A percentile compares a stretch with the other conserved stretches of the same genome.
These are phyloP conservation scores for Phascolomyces articulosus DNA, from an alignment of 371 early-diverging fungal species.

Conservation along the genomic window DNA sequence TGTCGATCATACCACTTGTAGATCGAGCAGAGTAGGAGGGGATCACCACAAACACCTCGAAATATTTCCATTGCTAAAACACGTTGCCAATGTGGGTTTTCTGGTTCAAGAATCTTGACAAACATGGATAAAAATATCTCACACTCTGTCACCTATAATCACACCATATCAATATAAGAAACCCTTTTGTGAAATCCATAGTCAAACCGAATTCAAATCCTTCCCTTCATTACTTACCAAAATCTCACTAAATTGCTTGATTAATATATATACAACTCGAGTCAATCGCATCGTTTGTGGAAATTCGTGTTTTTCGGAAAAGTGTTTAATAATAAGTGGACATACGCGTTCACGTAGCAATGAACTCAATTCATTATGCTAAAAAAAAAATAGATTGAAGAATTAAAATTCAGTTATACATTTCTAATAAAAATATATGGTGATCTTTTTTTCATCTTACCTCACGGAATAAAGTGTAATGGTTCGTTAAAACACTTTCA, in stretches of 20 bases:
- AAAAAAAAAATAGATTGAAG: background rate
- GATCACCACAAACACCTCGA: slow-evolving; percentile 68
- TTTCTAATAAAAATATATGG: background rate
- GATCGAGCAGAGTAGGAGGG: slow-evolving; percentile 62
- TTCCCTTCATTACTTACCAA: too few species aligned
- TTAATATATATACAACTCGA: slow-evolving; percentile 79
- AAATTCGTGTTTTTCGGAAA: slow-evolving; percentile 89
- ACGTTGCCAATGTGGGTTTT: slow-evolving; percentile 84
- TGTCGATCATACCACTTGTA: slow-evolving; percentile 80
- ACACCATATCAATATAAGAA: background rate
- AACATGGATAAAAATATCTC: slow-evolving; percentile 93
- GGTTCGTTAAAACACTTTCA: slow-evolving; percentile 85
- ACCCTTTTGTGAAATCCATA: too few species aligned
- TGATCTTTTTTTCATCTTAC: slow-evolving; percentile 39
- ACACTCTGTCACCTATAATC: slow-evolving; percentile 79
- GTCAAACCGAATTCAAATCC: too few species aligned
- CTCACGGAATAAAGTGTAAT: slow-evolving; percentile 72
- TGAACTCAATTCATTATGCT: slow-evolving; percentile 77
- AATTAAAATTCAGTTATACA: background rate
- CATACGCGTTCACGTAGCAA: slow-evolving; percentile 83
- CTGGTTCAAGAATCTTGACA: slow-evolving; percentile 80
- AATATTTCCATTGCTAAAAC: slow-evolving; percentile 89
- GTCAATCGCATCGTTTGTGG: slow-evolving; percentile 83
- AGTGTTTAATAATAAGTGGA: slow-evolving; percentile 86
- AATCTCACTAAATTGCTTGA: slow-evolving; percentile 77